phyloP scores from a whole-genome alignment of 1,284 basidiomycete species.

The Ustilago esculenta region DNA sequence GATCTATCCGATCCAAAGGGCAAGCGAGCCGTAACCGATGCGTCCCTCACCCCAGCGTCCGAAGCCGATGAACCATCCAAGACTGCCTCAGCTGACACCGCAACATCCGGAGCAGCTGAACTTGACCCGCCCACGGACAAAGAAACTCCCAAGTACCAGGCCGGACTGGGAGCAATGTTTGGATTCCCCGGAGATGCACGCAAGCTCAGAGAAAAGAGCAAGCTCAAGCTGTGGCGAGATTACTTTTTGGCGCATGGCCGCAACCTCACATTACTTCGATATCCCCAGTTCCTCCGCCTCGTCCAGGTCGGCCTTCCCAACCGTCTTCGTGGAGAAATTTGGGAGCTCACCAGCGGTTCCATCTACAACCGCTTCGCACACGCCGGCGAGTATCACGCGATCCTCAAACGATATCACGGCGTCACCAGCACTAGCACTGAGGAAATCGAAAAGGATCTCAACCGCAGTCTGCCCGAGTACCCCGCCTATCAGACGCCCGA shows the following conservation, averaged over 20 bases:
- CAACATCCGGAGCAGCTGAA: slow-evolving; percentile 14
- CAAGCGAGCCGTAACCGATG: slow-evolving; percentile 42
- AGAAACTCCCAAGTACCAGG: slow-evolving; percentile 38
- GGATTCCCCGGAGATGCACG: slow-evolving; percentile 67
- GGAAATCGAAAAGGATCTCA: slow-evolving; percentile 98
- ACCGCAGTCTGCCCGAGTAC: slow-evolving; percentile 72
- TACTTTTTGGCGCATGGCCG: slow-evolving; percentile 82
- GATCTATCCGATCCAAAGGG: slow-evolving; percentile 68
- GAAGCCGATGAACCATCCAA: slow-evolving; percentile 18
- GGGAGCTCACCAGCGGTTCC: slow-evolving; percentile 96
- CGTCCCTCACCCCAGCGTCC: slow-evolving; percentile 15
- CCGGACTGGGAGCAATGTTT: slow-evolving; percentile 63
- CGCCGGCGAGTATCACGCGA: slow-evolving; percentile 82
- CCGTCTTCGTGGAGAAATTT: slow-evolving; percentile 92
- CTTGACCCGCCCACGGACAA: slow-evolving; percentile 16
- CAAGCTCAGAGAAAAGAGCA: slow-evolving; percentile 83
- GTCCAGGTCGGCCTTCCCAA: slow-evolving; percentile 98
- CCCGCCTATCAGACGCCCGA: slow-evolving; percentile 61
- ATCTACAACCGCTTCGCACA: slow-evolving; percentile 86
- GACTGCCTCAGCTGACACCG: slow-evolving; percentile 4
- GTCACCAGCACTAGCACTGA: slow-evolving; percentile 89
- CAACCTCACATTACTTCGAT: slow-evolving; percentile 89
- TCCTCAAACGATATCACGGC: slow-evolving; percentile 82
- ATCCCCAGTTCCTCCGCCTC: slow-evolving; percentile 93
- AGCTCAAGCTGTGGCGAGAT: slow-evolving; percentile 94